Evolutionary conservation across 352 stramenopile genomes (phyloP), one percentile per base, ranked within the genome.

Genomic region (Proteromonas lacertae): DNA sequence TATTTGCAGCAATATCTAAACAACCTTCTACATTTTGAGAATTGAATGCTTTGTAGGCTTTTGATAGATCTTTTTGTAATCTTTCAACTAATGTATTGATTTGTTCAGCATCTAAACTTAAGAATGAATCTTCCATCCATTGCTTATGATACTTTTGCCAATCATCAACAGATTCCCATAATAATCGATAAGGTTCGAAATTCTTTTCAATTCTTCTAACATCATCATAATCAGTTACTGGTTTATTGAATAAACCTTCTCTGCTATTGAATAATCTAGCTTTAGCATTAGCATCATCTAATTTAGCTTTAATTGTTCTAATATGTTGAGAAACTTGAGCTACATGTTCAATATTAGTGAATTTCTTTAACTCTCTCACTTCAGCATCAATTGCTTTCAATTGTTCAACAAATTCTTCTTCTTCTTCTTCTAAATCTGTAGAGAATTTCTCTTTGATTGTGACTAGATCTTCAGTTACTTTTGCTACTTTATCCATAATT

Each of bases 101-200:
- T 29, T 74, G 65, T 38, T 90, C 72, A 0, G 69, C 64, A 43
- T 84, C 71, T 16, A 90, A 57, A 28, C 73, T 62, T 4, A 79
- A 36, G 41, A 91, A 89, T 1, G 67, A 57, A 24, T 58, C 63
- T 12, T 75, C 61, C 55, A 81, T 81, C 72, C 75, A 91, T 41
- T 69, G 73, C 40, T 77, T 70, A 40, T 84, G 66, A 37, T 74
- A 63, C 38, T 70, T 56, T n/a, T 78, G 45, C 74, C 74, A 91
- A 21, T 62, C 62, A 37, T 78, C 69, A 2, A 64, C 60, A 1
- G 62, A 79, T 44, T 79, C 76, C 76, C 76, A 91, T 2, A 91
- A 48, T 28, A 75, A 60, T n/a, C 66, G 75, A 44, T 84, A 91
- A 4, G 76, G 72, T 35, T 91, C 74, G 46, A 91, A 89, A 23